Evolutionary conservation across 345 rosid species (phyloP).

Genomic region (Populus ilicifolia): DNA sequence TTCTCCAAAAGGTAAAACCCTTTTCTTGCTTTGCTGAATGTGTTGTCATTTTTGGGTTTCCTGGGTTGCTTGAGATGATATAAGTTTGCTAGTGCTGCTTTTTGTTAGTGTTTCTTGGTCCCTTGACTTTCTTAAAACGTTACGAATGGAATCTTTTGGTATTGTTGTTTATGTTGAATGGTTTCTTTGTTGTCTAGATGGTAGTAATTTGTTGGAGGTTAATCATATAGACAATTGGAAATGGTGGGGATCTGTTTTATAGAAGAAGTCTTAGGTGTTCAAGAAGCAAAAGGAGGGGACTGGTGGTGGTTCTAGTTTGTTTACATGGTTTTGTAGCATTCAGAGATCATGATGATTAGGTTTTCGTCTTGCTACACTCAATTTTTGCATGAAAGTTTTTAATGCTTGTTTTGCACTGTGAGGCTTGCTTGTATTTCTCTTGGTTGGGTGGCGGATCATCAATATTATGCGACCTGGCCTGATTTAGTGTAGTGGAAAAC

Average conservation of each 20-base stretch:
- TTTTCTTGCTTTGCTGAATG: neutral
- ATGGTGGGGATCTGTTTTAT: neutral
- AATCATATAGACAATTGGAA: neutral
- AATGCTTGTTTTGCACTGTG: neutral
- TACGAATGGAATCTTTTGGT: no score
- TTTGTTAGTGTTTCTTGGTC: no score
- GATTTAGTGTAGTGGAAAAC: neutral
- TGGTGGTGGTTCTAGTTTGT: neutral
- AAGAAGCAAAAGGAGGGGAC: neutral
- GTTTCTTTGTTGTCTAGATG: neutral
- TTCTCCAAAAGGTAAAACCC: constrained; percentile 60
- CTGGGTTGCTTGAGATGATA: neutral
- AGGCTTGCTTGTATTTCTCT: neutral
- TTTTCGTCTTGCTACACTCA: neutral
- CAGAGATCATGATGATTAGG: neutral
- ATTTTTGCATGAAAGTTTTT: neutral
- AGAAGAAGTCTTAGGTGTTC: neutral
- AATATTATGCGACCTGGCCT: neutral
- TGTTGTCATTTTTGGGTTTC: neutral
- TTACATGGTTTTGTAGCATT: neutral
- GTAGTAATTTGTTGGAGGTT: neutral
- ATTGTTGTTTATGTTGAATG: neutral
- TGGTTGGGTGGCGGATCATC: neutral
- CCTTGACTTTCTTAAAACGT: no score
- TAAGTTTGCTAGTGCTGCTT: neutral